Conservation (phyloP, 208 protist species). For the Crithidia thermophila region DNA sequence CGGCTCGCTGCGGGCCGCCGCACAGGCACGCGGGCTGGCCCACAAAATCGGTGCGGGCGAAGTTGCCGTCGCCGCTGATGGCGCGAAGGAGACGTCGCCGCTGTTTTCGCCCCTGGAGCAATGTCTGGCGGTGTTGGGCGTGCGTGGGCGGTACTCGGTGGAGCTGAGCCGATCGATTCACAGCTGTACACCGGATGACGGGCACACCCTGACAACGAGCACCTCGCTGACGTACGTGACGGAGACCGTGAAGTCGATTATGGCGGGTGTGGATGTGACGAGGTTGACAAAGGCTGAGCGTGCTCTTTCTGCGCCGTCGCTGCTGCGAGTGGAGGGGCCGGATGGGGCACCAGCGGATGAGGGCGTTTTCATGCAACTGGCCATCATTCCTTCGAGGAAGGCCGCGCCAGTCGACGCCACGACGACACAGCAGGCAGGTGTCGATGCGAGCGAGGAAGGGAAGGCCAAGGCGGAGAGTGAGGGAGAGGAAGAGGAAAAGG, state of each 20-base stretch:
- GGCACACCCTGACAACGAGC: constrained; percentile 50
- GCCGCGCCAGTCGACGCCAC: neutral
- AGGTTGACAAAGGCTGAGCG: constrained; percentile 57
- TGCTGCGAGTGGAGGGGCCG: neutral
- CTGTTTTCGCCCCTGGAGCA: constrained; percentile 64
- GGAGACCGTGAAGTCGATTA: constrained; percentile 34
- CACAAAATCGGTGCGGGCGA: constrained; percentile 25
- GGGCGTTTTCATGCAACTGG: constrained; percentile 45
- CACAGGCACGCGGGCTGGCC: constrained; percentile 27
- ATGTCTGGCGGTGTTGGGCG: constrained; percentile 73
- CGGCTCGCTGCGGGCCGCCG: constrained; percentile 42
- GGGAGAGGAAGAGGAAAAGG: neutral
- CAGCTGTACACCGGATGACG: constrained; percentile 37
- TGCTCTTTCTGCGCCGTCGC: constrained; percentile 11
- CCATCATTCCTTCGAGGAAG: constrained; percentile 9
- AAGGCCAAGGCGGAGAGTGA: no score
- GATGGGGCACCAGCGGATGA: constrained; percentile 1
- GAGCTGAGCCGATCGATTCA: constrained; percentile 46
- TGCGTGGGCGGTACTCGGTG: constrained; percentile 66
- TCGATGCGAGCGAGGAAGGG: neutral
- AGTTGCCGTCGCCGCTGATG: neutral
- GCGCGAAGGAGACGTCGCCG: neutral
- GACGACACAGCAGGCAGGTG: neutral
- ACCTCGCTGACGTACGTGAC: constrained; percentile 46
- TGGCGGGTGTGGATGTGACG: constrained; percentile 34